Base-by-base conservation (phyloP, 257 asterid genomes). In the Nicotiana noctiflora region DNA sequence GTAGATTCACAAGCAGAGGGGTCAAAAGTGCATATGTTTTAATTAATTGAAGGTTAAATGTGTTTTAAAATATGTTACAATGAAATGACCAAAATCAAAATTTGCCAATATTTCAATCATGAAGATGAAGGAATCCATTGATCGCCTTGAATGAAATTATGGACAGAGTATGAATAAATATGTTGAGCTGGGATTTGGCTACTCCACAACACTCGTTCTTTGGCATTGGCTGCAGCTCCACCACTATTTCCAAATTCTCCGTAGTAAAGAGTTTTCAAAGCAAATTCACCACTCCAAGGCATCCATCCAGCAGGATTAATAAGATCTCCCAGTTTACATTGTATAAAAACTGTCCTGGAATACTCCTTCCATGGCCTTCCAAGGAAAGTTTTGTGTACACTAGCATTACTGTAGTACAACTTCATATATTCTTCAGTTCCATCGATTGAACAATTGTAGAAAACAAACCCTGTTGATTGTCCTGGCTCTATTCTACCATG, bases 291-390 rank as follows among this genome's bases (percentile, higher is more conserved):
- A 34, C 68, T 77, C 91, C 91, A 89, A 8, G 90, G 88, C 90
- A 86, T 49, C 89, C 89, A 89, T 32, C 93, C 93, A 18, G 78
- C 83, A 8, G 90, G 82, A 7, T 44, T 51, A 29, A 89, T 76
- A n/a, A 89, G 76, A 65, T 81, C 84, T 72, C 83, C 91, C 55
- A 89, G 19, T 8, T 80, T 83, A 46, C 88, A 90, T 1, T 81
- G 75, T 18, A 88, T 66, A 32, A 80, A 82, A 31, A 90, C 87
- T 10, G 93, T 87, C 85, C 91, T 86, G 0, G 91, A 86, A 37
- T 81, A 90, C 79, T 82, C 89, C 72, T 86, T 90, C 93, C 93
- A 90, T 2, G 91, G 93, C 84, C 93, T 88, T 12, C 93, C 93
- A 1, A 90, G 84, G 81, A 25, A 86, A 76, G 81, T 84, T 62